A percentile compares a stretch with the other conserved stretches of the same genome.
phyloP scores from a whole-genome alignment of 2,329 filamentous ascomycete genomes.

The Claviceps spartinae region DNA sequence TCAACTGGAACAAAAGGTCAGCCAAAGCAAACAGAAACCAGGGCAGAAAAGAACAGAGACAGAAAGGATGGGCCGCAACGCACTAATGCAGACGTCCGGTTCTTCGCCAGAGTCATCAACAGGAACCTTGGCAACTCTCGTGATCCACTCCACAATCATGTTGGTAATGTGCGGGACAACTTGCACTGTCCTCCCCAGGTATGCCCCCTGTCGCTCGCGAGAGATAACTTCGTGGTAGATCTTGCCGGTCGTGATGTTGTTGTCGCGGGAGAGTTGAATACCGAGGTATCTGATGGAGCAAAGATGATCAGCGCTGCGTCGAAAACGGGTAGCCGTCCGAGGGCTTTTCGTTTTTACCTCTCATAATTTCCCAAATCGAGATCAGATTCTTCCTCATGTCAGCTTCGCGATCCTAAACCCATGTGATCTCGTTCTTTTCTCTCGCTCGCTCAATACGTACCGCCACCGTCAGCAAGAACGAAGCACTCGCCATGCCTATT shows the following conservation, averaged over 20 bases:
- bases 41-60: not conserved
- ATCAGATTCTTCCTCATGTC: conserved; percentile 23
- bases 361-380: conserved; percentile 46
- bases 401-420: not conserved
- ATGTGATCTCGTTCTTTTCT: not conserved
- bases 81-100: conserved; percentile 87
- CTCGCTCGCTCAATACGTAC: conserved; percentile 1
- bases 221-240: conserved; percentile 50
- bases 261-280: conserved; percentile 68
- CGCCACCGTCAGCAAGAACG: conserved; percentile 72
- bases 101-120: conserved; percentile 72
- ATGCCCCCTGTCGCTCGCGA: conserved; percentile 47
- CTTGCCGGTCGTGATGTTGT: conserved; percentile 97
- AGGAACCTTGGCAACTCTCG: conserved; percentile 69
- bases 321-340: not conserved
- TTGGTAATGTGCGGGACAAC: conserved; percentile 88
- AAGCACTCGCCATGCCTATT: conserved; percentile 74
- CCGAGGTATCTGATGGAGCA: conserved; percentile 47
- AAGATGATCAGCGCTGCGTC: not conserved
- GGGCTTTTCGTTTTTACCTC: conserved; percentile 17
- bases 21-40: not conserved
- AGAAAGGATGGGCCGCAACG: conserved; percentile 19
- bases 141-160: conserved; percentile 85
- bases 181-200: conserved; percentile 79
- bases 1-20: conserved; percentile 18